These are phyloP conservation scores for Sungouiella blattae DNA, from an alignment of 805 yeast species.

Conservation along the genomic window DNA sequence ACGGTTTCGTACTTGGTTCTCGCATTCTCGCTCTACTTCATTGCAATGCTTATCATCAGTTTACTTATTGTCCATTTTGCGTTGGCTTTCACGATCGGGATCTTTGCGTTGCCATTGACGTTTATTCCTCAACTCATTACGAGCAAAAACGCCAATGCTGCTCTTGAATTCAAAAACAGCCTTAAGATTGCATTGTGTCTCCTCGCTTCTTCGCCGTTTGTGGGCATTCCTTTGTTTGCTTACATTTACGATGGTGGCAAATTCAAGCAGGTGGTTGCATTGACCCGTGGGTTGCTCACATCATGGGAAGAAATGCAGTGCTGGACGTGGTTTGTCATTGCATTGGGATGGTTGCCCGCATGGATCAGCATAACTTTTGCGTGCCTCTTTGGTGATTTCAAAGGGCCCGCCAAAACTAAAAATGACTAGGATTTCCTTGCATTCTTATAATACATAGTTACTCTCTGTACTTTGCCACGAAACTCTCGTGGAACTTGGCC, in stretches of 20 bases:
- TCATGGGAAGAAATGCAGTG: constrained; percentile 69
- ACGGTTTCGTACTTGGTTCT: constrained; percentile 22
- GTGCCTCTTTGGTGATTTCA: constrained; percentile 28
- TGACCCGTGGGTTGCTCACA: constrained; percentile 51
- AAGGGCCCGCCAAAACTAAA: no score
- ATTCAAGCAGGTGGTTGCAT: constrained; percentile 31
- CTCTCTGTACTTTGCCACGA: constrained; percentile 52
- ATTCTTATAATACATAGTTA: not conserved
- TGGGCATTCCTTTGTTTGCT: constrained; percentile 24
- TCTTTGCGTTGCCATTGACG: constrained; percentile 73
- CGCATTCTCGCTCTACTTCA: constrained; percentile 50
- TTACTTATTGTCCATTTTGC: constrained; percentile 82
- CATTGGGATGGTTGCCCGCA: constrained; percentile 77
- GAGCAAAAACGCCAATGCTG: constrained; percentile 6
- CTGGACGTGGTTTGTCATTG: constrained; percentile 81
- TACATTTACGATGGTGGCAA: constrained; percentile 21
- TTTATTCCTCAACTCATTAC: constrained; percentile 44
- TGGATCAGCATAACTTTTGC: constrained; percentile 52
- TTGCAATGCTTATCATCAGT: constrained; percentile 68
- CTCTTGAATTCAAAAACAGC: constrained; percentile 9
- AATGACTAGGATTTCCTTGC: no score
- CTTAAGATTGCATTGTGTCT: constrained; percentile 33
- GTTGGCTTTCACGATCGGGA: constrained; percentile 67
- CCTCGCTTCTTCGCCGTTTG: constrained; percentile 51
- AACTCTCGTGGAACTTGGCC: constrained; percentile 72